Base-by-base conservation (phyloP, 2,329 filamentous ascomycete genomes). In the Passalora sequoiae region DNA sequence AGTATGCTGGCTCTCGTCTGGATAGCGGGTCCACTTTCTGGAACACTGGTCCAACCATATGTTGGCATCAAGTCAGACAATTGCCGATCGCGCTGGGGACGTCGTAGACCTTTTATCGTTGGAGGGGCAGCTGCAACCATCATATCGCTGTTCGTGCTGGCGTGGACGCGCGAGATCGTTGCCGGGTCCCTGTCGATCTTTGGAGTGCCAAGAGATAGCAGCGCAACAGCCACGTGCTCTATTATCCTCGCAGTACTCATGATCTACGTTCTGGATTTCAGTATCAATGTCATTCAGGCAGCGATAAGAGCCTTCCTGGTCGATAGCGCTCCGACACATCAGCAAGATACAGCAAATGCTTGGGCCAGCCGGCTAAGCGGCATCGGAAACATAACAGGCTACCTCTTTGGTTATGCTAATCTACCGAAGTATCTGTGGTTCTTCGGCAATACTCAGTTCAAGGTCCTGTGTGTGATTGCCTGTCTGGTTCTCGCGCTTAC, bases 271-370 rank as follows among this genome's bases (percentile, higher is more conserved):
- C 76, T 97, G 38, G 91, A 97, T 64, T 92, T 97, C 65, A 81
- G 89, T 58, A 92, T 97, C 70, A 97, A 97, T 67, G 92, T 89
- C 44, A 83, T 97, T 24, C 91, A 97, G 76, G 91, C 92, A 37
- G 86, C 82, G 4, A 86, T 96, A 59, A 79, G 89, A 53, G 88
- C 89, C 17, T 94, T 94, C 62, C 94, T 97, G 42, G 86, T 96
- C 17, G 91, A 97, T 61, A 91, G 89, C 59, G 86, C 87, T 0
- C 92, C 92, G 0, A 80, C 86, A 1, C 89, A 96, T 60, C 91
- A 97, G 64, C 91, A 97, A 69, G 89, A 95, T 66, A 76, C 83
- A 27, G 91, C 89, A 42, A 97, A 97, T 67, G 84, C 91, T 29
- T 96, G 94, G 89, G 88, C 91, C 15, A 89, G 87, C 59, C 81